Evolutionary conservation across 2,329 filamentous ascomycete species (phyloP), one percentile per base, ranked within the genome.

Genomic region (Bipolaris victoriae): DNA sequence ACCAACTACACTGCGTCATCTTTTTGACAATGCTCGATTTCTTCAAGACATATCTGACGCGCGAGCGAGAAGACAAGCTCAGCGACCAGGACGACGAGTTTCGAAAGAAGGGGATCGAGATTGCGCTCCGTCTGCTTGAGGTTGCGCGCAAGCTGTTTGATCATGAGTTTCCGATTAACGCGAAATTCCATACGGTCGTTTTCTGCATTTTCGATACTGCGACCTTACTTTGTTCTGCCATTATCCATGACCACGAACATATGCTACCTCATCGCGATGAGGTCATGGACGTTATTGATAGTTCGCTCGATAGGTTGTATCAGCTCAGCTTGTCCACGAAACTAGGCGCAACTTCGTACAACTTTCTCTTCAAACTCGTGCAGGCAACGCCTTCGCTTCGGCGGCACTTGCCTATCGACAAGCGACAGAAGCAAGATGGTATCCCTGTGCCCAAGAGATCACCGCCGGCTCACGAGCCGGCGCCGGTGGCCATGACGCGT

Each of bases 201-300:
- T 84, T 84, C 54, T 74, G 76, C 41, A 78, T 83, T 31, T 85
- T 85, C 45, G 81, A 85, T 58, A 82, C 80, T 0, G 78, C 81
- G 0, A 80, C 82, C 0, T 72, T 82, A 16, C 66, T 84, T 4
- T 84, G 81, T 69, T 84, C 82, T 0, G 79, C 82, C 2, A 71
- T 85, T 6, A 76, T 83, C 4, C 82, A 84, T 57, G 83, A 85
- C 55, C 65, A 71, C n/a, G 72, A 79, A 29, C 62, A 67, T 16
- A 72, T 67, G 11, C 70, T 84, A 3, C 76, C 78, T 4, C 75
- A 74, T 11, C 78, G 79, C 11, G 70, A 78, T 1, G 75, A 80
- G 15, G 72, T 81, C 15, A 63, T 80, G 20, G 64, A 74, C 46
- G 75, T 75, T 1, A 79, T 84, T 31, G 64, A 69, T 6, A 53